A percentile compares a stretch with the other conserved stretches of the same genome.
Evolutionary conservation across 2,329 filamentous ascomycete species (phyloP).

Genomic region (Stachybotrys elegans): DNA sequence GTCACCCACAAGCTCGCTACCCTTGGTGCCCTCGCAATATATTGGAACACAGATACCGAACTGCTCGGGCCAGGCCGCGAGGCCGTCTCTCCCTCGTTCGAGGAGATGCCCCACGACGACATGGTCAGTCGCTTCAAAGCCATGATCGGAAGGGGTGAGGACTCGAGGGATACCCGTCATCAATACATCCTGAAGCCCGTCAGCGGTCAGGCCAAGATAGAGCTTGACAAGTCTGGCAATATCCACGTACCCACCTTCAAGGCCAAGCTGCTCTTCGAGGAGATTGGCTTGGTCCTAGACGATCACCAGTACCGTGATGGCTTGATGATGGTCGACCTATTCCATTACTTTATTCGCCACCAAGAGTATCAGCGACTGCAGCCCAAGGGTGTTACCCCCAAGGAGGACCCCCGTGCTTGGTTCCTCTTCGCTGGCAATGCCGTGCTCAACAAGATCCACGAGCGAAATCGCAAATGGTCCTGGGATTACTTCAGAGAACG

Average conservation of each 20-base stretch:
- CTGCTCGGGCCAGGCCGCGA: conserved; percentile 80
- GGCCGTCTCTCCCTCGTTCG: conserved; percentile 37
- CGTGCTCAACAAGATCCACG: conserved; percentile 89
- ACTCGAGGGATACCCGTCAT: conserved; percentile 49
- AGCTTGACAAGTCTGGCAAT: conserved; percentile 89
- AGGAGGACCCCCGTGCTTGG: conserved; percentile 91
- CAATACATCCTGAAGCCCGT: conserved; percentile 97
- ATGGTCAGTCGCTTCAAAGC: conserved; percentile 72
- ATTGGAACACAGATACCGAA: conserved; percentile 94
- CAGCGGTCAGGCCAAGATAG: conserved; percentile 88
- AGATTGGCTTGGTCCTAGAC: conserved; percentile 95
- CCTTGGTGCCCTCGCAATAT: conserved; percentile 82
- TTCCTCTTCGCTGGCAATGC: conserved; percentile 85
- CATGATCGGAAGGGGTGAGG: conserved; percentile 72
- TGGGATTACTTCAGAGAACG: conserved; percentile 95
- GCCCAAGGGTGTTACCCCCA: conserved; percentile 73
- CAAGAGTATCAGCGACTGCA: conserved; percentile 95
- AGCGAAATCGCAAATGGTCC: conserved; percentile 86
- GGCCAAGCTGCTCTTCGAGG: conserved; percentile 87
- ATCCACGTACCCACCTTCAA: conserved; percentile 79
- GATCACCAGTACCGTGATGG: conserved; percentile 96
- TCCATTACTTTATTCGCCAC: conserved; percentile 96
- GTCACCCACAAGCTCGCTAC: conserved; percentile 93
- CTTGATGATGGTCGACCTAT: conserved; percentile 95
- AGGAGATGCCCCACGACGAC: conserved; percentile 65